phyloP scores from a whole-genome alignment of 2,329 filamentous ascomycete genomes.

The Pestalotiopsis sp. region DNA sequence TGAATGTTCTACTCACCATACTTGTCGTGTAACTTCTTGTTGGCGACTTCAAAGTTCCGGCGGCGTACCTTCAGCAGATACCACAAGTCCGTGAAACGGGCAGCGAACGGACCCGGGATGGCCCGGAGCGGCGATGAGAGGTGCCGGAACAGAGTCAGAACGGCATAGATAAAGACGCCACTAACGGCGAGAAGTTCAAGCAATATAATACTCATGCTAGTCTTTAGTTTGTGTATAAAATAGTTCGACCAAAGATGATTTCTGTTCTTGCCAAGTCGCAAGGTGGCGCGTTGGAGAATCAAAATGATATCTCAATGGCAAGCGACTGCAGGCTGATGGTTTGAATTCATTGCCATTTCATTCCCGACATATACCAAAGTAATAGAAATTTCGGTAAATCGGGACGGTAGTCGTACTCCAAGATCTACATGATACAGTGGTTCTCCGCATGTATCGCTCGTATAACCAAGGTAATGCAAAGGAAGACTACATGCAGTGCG shows the following conservation, averaged over 20 bases:
- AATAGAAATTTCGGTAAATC: not conserved
- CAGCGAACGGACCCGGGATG: conserved; percentile 41
- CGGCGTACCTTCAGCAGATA: conserved; percentile 30
- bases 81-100: conserved; percentile 42
- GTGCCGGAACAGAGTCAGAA: not conserved
- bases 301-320: no score
- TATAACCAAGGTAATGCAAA: not conserved
- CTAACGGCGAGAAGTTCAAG: not conserved
- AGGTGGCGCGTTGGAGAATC: not conserved
- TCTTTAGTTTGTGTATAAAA: not conserved
- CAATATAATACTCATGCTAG: not conserved
- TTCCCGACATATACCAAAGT: not conserved
- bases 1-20: conserved; percentile 24
- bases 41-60: conserved; percentile 31
- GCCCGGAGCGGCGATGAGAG: conserved; percentile 4
- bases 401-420: not conserved
- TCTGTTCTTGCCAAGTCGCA: not conserved
- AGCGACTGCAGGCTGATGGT: no score
- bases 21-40: conserved; percentile 31
- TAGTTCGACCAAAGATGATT: not conserved
- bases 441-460: not conserved
- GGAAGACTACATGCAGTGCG: not conserved
- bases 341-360: no score
- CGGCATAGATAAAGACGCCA: not conserved
- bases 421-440: not conserved